phyloP scores from a whole-genome alignment of 2,329 filamentous ascomycete species.

The Fusarium nisikadoi region DNA sequence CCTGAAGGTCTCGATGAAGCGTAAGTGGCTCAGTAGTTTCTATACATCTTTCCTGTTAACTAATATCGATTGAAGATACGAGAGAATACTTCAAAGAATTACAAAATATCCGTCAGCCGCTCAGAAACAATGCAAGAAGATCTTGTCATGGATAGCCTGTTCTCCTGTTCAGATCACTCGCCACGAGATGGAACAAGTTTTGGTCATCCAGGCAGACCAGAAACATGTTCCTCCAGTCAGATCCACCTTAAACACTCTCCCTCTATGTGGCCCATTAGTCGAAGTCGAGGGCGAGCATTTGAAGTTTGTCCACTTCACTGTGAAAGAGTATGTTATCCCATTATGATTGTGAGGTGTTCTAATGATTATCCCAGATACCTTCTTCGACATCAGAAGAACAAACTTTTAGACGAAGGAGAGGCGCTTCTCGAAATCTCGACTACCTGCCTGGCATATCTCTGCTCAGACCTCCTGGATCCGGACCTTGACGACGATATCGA shows the following conservation, averaged over 20 bases:
- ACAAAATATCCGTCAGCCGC: fast-evolving
- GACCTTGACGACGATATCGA: background rate
- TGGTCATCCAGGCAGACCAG: background rate
- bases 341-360: fast-evolving
- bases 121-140: background rate
- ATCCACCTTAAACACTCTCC: fast-evolving
- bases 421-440: background rate
- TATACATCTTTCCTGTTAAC: fast-evolving
- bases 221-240: background rate
- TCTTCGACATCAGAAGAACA: background rate
- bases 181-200: background rate
- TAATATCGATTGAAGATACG: background rate
- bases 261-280: background rate
- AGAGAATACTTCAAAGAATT: background rate
- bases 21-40: background rate
- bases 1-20: background rate
- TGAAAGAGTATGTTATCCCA: background rate
- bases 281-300: background rate
- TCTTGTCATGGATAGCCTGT: background rate
- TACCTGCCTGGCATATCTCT: background rate
- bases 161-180: background rate
- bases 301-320: background rate
- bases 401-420: fast-evolving
- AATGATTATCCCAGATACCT: background rate
- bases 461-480: background rate